These are phyloP conservation scores for Leccinum fibrillosum DNA, from an alignment of 768 basidiomycete species.

Conservation along the genomic window DNA sequence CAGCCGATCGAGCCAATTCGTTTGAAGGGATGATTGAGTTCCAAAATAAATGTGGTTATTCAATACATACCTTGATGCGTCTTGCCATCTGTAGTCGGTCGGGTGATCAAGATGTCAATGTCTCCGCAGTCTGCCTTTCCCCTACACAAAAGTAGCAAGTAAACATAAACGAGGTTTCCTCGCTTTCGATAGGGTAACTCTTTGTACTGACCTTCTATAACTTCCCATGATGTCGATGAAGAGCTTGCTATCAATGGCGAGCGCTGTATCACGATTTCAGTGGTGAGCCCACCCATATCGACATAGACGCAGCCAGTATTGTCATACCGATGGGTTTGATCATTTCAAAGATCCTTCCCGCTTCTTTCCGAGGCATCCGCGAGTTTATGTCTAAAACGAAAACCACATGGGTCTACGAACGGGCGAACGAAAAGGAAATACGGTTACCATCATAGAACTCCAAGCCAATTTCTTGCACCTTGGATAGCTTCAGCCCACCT, in stretches of 20 bases:
- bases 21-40: background rate
- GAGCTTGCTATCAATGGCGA: slow-evolving; percentile 65
- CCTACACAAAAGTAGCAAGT: slow-evolving; percentile 33
- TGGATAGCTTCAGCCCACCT: slow-evolving; percentile 56
- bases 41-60: background rate
- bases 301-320: background rate
- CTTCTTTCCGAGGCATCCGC: slow-evolving; percentile 84
- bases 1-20: background rate
- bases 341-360: slow-evolving; percentile 63
- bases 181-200: background rate
- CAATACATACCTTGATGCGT: slow-evolving; percentile 65
- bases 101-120: slow-evolving; percentile 86
- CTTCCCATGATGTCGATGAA: slow-evolving; percentile 91
- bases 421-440: background rate
- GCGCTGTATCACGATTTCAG: slow-evolving; percentile 42
- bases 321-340: slow-evolving; percentile 68
- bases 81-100: slow-evolving; percentile 64
- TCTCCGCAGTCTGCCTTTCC: slow-evolving; percentile 85
- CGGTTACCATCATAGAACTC: slow-evolving; percentile 63
- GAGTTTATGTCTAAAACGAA: slow-evolving; percentile 66
- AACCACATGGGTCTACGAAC: background rate
- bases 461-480: slow-evolving; percentile 65
- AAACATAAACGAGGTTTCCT: background rate
- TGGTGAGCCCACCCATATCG: background rate
- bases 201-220: slow-evolving; percentile 59